Percentiles rank a stretch among this genome's conserved stretches.
These are phyloP conservation scores for Talaromyces stipitatus DNA, from an alignment of 495 filamentous ascomycete species.

Conservation along the genomic window DNA sequence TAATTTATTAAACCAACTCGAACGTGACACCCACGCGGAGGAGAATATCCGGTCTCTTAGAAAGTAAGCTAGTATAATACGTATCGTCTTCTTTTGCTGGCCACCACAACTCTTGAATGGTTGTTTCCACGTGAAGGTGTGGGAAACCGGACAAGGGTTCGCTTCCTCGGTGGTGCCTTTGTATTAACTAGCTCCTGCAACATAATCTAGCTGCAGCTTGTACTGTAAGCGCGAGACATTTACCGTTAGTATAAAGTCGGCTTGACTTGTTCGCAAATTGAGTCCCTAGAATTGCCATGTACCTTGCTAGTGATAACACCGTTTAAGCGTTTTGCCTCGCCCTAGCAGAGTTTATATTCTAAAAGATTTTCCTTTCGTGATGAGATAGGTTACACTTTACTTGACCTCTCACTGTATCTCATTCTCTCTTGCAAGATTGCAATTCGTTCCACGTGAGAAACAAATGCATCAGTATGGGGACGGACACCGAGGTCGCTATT, in stretches of 20 bases:
- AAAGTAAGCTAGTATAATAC: no score
- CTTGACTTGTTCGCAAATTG: neutral
- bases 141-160: no score
- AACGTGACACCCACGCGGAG: no score
- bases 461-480: neutral
- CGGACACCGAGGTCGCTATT: neutral
- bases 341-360: neutral
- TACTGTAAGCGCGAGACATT: neutral
- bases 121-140: no score
- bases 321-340: no score
- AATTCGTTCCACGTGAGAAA: neutral
- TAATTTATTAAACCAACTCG: no score
- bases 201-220: no score
- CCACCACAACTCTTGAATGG: no score
- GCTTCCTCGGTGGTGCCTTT: no score
- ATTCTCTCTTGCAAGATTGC: neutral
- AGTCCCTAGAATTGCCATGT: neutral
- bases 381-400: neutral
- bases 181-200: no score
- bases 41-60: no score
- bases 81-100: no score
- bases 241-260: neutral
- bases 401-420: neutral
- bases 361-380: neutral
- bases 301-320: neutral